Base-by-base conservation (phyloP, 495 filamentous ascomycete species). In the Clavariopsis aquatica region DNA sequence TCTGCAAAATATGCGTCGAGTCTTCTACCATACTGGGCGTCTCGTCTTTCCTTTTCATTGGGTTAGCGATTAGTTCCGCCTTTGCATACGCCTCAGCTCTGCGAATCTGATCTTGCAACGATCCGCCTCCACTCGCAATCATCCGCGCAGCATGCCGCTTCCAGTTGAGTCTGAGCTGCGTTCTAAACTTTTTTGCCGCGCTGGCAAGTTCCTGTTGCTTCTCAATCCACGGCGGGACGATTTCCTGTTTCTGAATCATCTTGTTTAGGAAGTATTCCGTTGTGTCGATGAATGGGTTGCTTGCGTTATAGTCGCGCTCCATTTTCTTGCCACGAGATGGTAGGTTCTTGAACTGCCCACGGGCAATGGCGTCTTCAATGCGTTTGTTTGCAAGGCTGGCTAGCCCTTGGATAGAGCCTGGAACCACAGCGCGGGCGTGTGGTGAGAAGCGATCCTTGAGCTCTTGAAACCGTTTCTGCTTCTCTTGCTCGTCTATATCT, bases 231-330 rank as follows among this genome's bases (percentile, higher is more conserved):
- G 88, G 88, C 0, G 89, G 89, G 2, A 89, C 86, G 47, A 91
- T 86, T 10, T 90, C 94, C 74, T 98, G 94, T 58, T 89, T 89
- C 77, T 97, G 88, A 65, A 98, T 97, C 72, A 98, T 97, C 77
- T 95, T 96, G 74, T 98, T 98, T 87, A 98, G 88, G 68, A 98
- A 90, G 73, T 96, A 97, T 75, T 96, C 93, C 0, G 95, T 98
- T 1, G 94, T 98, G 73, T 98, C 92, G 34, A 98, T 82, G 72
- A 94, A 98, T 0, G 95, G 92, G 71, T 87, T 94, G 64, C 87
- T 88, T 1, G 89, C 89, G 70, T 91, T 87, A 54, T 91, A 79
- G 72, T 96, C 93, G 20, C 87, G 78, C 74, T 93, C 84, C 0
- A 90, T 80, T 15, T 85, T 87, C 68, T 90, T 90, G 0, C 94